Evolutionary conservation across 768 basidiomycete genomes (phyloP), one percentile per base, ranked within the genome.

Genomic region (Lactifluus pinguis): DNA sequence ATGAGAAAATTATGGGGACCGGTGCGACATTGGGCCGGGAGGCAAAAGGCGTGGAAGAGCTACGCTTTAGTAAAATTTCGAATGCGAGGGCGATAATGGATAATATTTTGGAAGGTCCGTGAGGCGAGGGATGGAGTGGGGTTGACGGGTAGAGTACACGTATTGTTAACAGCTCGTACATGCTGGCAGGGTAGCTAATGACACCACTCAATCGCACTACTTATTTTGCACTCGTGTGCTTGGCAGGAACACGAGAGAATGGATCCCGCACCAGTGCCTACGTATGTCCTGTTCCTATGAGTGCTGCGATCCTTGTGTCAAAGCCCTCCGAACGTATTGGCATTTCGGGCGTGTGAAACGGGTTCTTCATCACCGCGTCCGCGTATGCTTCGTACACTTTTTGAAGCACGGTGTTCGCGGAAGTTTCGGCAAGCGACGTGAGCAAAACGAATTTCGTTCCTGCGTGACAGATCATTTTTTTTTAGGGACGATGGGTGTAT

Each of bases 281-380:
- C 8, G 62, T 49, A n/a, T 64, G 39, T 8, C 53, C 59, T 4
- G 65, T 56, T 17, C 52, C 59, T 49, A 88, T 78, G 50, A 92
- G 73, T 8, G 81, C 70, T 10, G 79, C 75, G 54, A 91, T 83
- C 49, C 84, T 81, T 57, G 74, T 74, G 69, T 98, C 95, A 69
- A 98, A 98, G 17, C 83, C 84, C 67, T 93, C 91, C 48, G 80
- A 92, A 50, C 97, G 83, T 65, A 98, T 94, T 2, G 97, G 97
- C 95, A 98, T 99, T 72, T 98, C 97, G n/a, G 89, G 90, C 6
- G 93, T 95, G 72, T 98, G 93, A 74, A 99, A 99, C 0, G 97
- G 97, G 69, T 98, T 98, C 78, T 98, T 98, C 92, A 98, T 95
- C 57, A 94, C 94, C 1, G 89, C 85, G 69, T 98, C 97, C 0